Percentiles rank a stretch among this genome's conserved stretches.
Conservation (phyloP, 495 filamentous ascomycete species). For the Pseudoneurospora amorphoporcata region DNA sequence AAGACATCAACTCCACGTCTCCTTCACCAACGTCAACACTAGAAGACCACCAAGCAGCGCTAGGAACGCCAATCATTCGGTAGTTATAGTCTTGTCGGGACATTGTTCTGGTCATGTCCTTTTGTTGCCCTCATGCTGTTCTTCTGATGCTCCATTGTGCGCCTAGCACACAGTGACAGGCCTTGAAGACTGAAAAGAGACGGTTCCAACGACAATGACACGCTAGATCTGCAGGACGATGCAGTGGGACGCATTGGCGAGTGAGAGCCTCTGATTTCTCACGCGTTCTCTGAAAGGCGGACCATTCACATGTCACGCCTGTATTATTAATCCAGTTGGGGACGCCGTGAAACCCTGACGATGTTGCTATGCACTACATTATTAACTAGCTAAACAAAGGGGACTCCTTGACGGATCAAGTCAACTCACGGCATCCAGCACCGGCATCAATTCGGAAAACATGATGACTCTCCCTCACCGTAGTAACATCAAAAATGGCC, state of each 20-base stretch:
- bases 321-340: neutral
- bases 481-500: neutral
- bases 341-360: neutral
- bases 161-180: neutral
- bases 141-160: neutral
- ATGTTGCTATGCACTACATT: neutral
- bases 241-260: constrained; percentile 5
- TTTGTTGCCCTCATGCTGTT: neutral
- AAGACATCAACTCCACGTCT: neutral
- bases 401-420: neutral
- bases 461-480: neutral
- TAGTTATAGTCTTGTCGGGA: neutral
- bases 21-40: neutral
- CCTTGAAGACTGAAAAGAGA: neutral
- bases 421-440: neutral
- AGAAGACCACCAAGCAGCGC: neutral
- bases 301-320: neutral
- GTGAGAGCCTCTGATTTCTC: constrained; percentile 5
- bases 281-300: neutral
- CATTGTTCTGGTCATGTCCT: neutral
- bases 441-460: neutral
- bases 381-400: neutral
- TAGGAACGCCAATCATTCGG: neutral
- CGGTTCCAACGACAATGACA: neutral
- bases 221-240: neutral